Percentiles rank a stretch among this genome's conserved stretches.
Evolutionary conservation across 345 rosid genomes (phyloP).

Genomic region (Ceriops zippeliana): DNA sequence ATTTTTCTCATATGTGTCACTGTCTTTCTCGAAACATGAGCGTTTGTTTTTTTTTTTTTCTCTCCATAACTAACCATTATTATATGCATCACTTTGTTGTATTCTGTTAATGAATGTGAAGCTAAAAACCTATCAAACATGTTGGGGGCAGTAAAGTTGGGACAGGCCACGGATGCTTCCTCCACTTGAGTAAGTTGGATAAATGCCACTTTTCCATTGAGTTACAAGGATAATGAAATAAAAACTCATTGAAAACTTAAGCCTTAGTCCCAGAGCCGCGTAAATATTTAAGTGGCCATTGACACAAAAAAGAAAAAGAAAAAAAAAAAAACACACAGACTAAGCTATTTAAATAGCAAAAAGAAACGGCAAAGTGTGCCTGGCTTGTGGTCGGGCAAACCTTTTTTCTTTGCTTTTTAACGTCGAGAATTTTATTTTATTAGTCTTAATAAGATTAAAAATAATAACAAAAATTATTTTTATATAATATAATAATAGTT

Average conservation of each 20-base stretch:
- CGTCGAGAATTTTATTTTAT: too few relatives aligned
- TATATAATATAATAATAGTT: too few relatives aligned
- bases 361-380: constrained; percentile 24
- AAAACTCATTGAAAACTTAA: background rate
- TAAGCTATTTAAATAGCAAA: constrained; percentile 8
- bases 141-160: background rate
- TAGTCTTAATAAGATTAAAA: too few relatives aligned
- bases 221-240: constrained; percentile 26
- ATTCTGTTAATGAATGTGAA: too few relatives aligned
- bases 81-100: background rate
- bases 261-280: constrained; percentile 6
- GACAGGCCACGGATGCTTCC: constrained; percentile 28
- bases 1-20: background rate
- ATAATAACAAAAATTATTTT: too few relatives aligned
- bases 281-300: constrained; percentile 9
- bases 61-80: background rate
- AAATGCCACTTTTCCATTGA: constrained; percentile 25
- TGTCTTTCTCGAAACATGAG: constrained; percentile 23
- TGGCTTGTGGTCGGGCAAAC: constrained; percentile 9
- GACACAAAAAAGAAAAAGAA: background rate
- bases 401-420: too few relatives aligned
- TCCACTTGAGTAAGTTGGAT: constrained; percentile 35
- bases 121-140: background rate
- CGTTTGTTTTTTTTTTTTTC: background rate
- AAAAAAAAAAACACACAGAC: background rate